phyloP scores from a whole-genome alignment of 306 rosid genomes.

The Quercus berberidifolia region DNA sequence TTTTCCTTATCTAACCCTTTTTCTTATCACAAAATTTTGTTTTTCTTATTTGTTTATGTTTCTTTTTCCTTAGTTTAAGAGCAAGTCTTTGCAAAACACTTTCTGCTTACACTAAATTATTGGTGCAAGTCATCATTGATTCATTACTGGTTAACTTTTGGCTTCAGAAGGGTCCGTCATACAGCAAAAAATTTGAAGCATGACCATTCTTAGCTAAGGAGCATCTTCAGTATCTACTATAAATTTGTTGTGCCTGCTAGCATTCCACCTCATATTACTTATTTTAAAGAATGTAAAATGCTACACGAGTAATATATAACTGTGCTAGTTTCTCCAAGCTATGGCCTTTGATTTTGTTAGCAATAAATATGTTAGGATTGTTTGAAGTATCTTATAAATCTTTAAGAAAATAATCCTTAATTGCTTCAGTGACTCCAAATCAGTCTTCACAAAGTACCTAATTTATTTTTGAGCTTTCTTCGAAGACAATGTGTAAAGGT shows the following conservation, averaged over 20 bases:
- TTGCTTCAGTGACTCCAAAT: too few species aligned
- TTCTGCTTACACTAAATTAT: neutral
- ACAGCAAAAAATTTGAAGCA: neutral
- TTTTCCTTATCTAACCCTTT: neutral
- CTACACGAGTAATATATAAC: too few species aligned
- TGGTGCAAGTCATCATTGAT: conserved; percentile 3
- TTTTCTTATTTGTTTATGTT: neutral
- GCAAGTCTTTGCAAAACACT: neutral
- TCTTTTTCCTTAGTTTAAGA: neutral
- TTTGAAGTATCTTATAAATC: too few species aligned
- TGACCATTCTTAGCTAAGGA: neutral
- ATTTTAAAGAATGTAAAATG: neutral
- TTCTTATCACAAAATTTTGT: neutral
- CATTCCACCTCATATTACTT: neutral
- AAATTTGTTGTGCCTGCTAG: neutral
- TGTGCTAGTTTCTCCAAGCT: too few species aligned
- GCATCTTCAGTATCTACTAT: neutral
- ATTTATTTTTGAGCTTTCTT: too few species aligned
- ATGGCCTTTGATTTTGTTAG: too few species aligned
- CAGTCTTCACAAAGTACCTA: too few species aligned
- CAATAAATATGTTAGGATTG: too few species aligned
- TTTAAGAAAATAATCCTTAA: too few species aligned
- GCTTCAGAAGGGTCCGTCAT: neutral
- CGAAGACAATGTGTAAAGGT: too few species aligned
- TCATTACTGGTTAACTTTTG: neutral